These are phyloP conservation scores for Amanita pallidorosea DNA, from an alignment of 768 basidiomycete genomes.

Conservation along the genomic window DNA sequence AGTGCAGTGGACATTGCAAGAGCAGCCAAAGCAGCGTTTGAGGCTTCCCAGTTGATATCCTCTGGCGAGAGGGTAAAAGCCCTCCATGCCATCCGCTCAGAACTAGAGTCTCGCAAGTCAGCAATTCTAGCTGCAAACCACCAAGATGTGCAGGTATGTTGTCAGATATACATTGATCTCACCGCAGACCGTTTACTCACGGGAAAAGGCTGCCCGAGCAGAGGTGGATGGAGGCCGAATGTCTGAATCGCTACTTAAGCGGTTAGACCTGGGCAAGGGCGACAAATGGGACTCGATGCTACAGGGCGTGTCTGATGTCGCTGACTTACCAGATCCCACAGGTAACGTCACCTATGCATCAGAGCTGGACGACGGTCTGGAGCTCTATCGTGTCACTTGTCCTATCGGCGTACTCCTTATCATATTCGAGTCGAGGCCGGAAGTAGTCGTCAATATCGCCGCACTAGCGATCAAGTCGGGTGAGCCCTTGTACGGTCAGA, in stretches of 20 bases:
- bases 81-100: slow-evolving; percentile 54
- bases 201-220: slow-evolving; percentile 52
- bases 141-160: slow-evolving; percentile 63
- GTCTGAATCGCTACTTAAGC: slow-evolving; percentile 72
- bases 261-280: slow-evolving; percentile 66
- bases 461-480: slow-evolving; percentile 95
- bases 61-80: slow-evolving; percentile 60
- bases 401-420: slow-evolving; percentile 94
- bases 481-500: slow-evolving; percentile 19
- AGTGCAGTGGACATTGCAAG: slow-evolving; percentile 56
- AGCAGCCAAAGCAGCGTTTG: slow-evolving; percentile 75
- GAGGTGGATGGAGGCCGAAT: slow-evolving; percentile 82
- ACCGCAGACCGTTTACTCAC: neutral
- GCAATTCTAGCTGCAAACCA: slow-evolving; percentile 74
- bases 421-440: slow-evolving; percentile 95
- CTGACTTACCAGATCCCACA: slow-evolving; percentile 75
- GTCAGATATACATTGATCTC: neutral
- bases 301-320: slow-evolving; percentile 82
- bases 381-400: slow-evolving; percentile 89
- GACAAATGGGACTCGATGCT: slow-evolving; percentile 96
- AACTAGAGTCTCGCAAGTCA: slow-evolving; percentile 53
- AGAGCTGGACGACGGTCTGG: slow-evolving; percentile 78
- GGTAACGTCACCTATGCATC: slow-evolving; percentile 82
- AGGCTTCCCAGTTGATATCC: slow-evolving; percentile 73
- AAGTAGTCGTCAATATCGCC: slow-evolving; percentile 97